Conservation (phyloP, 768 basidiomycete genomes). For the Tulasnella sp. region DNA sequence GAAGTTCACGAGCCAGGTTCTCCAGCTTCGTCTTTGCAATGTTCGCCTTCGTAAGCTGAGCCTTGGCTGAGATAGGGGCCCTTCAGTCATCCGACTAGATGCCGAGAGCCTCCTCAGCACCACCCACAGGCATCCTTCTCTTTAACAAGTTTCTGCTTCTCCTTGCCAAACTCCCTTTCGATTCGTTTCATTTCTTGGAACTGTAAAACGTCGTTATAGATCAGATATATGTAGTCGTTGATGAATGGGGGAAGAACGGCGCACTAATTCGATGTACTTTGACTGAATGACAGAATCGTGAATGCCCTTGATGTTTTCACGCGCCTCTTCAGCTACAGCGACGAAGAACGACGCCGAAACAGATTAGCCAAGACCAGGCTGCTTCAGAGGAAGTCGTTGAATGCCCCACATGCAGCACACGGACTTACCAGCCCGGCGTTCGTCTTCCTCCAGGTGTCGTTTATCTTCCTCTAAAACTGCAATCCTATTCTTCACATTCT, state of each 20-base stretch:
- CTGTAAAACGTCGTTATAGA: constrained; percentile 41
- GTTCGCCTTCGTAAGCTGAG: constrained; percentile 80
- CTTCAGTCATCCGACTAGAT: constrained; percentile 1
- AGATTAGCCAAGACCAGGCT: constrained; percentile 22
- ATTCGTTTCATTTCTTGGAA: constrained; percentile 83
- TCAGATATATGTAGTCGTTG: constrained; percentile 4
- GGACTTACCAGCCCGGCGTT: constrained; percentile 63
- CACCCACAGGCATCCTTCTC: constrained; percentile 80
- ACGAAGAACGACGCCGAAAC: constrained; percentile 6
- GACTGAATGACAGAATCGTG: constrained; percentile 77
- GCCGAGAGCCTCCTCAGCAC: neutral
- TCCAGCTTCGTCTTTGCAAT: constrained; percentile 88
- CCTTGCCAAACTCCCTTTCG: constrained; percentile 85
- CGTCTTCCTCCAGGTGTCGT: constrained; percentile 82
- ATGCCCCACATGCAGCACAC: neutral
- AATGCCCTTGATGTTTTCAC: constrained; percentile 77
- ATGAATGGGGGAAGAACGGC: constrained; percentile 30
- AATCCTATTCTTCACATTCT: constrained; percentile 82
- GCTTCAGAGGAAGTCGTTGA: constrained; percentile 16
- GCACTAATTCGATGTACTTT: constrained; percentile 85
- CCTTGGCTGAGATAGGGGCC: constrained; percentile 53
- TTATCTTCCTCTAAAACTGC: constrained; percentile 86
- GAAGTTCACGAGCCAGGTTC: constrained; percentile 80
- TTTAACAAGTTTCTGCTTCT: constrained; percentile 85
- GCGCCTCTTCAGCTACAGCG: constrained; percentile 73